Percentiles rank a stretch among this genome's conserved stretches.
Conservation (phyloP, 768 basidiomycete species). For the Rhizopogon vinicolor region DNA sequence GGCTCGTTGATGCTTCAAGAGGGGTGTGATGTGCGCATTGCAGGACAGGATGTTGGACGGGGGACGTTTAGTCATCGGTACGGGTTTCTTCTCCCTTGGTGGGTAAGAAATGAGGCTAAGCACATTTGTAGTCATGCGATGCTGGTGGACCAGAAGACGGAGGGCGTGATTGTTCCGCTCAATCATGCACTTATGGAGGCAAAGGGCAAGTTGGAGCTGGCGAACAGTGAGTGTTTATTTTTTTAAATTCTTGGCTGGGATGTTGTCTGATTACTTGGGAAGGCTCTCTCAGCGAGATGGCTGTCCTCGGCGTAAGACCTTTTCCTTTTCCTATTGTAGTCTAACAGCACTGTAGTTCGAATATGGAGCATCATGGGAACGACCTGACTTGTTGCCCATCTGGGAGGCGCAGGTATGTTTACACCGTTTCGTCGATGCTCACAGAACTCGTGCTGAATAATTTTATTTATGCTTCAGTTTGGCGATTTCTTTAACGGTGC, state of each 20-base stretch:
- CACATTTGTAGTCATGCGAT: conserved; percentile 64
- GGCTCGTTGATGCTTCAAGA: conserved; percentile 74
- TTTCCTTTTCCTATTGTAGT: not conserved
- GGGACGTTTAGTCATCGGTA: conserved; percentile 85
- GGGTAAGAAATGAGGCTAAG: not conserved
- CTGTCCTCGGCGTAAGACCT: conserved; percentile 72
- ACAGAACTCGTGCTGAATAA: not conserved
- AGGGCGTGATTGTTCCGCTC: conserved; percentile 75
- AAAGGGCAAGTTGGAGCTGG: conserved; percentile 72
- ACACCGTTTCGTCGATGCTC: not conserved
- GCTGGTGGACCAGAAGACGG: conserved; percentile 85
- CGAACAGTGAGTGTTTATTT: conserved; percentile 62
- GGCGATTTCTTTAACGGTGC: conserved; percentile 95
- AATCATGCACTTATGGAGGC: conserved; percentile 58
- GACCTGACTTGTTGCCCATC: conserved; percentile 74
- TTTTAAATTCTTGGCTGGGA: not conserved
- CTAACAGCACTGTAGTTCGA: conserved; percentile 58
- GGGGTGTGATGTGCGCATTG: conserved; percentile 81
- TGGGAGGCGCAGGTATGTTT: conserved; percentile 83
- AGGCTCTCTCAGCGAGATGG: conserved; percentile 89
- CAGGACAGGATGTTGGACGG: conserved; percentile 89
- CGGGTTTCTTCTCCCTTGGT: conserved; percentile 1
- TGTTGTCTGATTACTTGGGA: not conserved
- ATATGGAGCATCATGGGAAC: conserved; percentile 87
- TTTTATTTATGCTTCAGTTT: conserved; percentile 42